Percentiles rank a stretch among this genome's conserved stretches.
phyloP scores from a whole-genome alignment of 768 basidiomycete genomes.

The Gyrodon lividus region DNA sequence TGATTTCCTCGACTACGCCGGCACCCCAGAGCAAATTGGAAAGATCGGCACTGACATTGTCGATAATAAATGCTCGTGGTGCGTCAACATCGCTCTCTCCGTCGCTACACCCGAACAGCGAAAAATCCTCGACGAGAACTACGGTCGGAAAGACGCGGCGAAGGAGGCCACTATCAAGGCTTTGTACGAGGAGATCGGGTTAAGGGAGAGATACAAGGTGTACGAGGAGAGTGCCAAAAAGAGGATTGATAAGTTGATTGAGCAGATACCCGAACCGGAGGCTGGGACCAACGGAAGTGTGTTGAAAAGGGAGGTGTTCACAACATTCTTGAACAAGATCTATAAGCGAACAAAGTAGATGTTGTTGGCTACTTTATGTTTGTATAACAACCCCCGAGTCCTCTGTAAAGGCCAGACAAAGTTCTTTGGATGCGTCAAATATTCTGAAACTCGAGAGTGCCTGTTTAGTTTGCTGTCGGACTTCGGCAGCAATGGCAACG shows the following conservation, averaged over 20 bases:
- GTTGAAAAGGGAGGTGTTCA: slow-evolving; percentile 70
- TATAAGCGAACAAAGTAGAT: slow-evolving; percentile 57
- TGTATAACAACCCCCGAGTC: not conserved
- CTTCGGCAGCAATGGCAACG: too few relatives aligned
- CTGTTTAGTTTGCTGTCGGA: too few relatives aligned
- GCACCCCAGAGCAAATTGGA: slow-evolving; percentile 86
- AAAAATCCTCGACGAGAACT: slow-evolving; percentile 60
- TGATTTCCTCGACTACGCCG: slow-evolving; percentile 93
- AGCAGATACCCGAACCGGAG: slow-evolving; percentile 61
- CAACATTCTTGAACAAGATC: slow-evolving; percentile 87
- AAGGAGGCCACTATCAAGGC: slow-evolving; percentile 60
- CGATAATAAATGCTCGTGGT: slow-evolving; percentile 99
- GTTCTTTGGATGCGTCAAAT: slow-evolving; percentile 2
- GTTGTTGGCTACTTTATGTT: not conserved
- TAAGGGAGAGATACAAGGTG: slow-evolving; percentile 61
- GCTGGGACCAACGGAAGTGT: slow-evolving; percentile 40
- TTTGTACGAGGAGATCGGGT: slow-evolving; percentile 68
- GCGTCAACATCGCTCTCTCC: slow-evolving; percentile 81
- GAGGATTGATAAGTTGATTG: slow-evolving; percentile 68
- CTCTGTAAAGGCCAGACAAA: too few relatives aligned
- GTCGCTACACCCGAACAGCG: slow-evolving; percentile 56
- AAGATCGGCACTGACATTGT: slow-evolving; percentile 98
- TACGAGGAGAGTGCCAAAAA: slow-evolving; percentile 81
- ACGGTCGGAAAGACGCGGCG: slow-evolving; percentile 53
- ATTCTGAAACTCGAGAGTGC: not conserved